These are phyloP conservation scores for Heterobasidion occidentale DNA, from an alignment of 1,284 basidiomycete species.

Conservation along the genomic window DNA sequence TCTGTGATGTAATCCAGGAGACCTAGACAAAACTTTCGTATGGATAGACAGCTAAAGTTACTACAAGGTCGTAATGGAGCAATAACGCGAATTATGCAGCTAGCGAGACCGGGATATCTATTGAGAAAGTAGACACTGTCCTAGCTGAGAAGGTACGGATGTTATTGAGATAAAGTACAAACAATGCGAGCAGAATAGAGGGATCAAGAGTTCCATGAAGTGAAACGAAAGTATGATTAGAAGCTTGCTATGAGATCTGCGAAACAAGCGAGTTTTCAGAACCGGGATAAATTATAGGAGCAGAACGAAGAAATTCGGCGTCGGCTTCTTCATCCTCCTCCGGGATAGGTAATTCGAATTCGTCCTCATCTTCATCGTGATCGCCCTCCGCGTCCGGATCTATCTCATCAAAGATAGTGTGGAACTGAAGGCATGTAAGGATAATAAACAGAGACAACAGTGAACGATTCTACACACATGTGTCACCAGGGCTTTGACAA, in stretches of 20 bases:
- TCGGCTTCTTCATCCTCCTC: conserved; percentile 40
- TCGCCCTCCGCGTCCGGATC: conserved; percentile 33
- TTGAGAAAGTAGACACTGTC: background rate
- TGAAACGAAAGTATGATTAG: background rate
- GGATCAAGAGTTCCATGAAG: background rate
- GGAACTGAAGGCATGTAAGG: conserved; percentile 24
- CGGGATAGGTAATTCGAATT: conserved; percentile 38
- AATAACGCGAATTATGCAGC: background rate
- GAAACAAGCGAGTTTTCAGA: conserved; percentile 1
- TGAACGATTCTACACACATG: conserved; percentile 38
- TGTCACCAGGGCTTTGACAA: conserved; percentile 72
- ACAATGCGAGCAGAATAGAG: background rate
- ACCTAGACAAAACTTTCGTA: background rate
- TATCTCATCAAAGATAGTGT: conserved; percentile 40
- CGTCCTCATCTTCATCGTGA: conserved; percentile 30
- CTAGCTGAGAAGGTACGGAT: background rate
- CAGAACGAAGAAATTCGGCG: conserved; percentile 9
- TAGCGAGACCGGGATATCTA: background rate
- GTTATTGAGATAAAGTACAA: background rate
- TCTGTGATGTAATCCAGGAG: background rate
- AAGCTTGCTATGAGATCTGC: background rate
- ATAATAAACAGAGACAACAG: background rate
- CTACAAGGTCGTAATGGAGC: background rate
- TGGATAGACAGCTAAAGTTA: background rate
- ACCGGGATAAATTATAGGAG: background rate